Conservation (phyloP, 208 protist species). For the Spironucleus salmonicida region DNA sequence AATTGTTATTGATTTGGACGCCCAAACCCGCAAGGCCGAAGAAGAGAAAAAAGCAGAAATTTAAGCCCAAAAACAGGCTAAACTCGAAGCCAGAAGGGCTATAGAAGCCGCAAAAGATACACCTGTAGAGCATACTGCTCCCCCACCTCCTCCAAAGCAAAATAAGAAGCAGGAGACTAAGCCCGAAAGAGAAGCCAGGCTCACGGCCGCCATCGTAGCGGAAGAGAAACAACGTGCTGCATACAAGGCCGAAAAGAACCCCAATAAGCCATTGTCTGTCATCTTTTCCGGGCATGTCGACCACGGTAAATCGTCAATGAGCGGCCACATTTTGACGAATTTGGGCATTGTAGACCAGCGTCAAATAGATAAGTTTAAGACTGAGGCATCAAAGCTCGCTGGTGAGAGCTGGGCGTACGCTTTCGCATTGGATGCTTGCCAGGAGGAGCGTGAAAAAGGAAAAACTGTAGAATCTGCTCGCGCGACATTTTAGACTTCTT, state of each 20-base stretch:
- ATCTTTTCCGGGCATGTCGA: constrained; percentile 38
- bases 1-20: too few species aligned
- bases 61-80: too few species aligned
- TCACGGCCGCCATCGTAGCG: too few species aligned
- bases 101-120: too few species aligned
- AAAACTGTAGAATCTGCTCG: constrained; percentile 35
- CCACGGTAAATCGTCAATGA: constrained; percentile 37
- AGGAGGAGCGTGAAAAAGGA: constrained; percentile 35
- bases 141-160: too few species aligned
- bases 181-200: too few species aligned
- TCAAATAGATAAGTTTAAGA: constrained; percentile 31
- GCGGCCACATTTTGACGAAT: constrained; percentile 28
- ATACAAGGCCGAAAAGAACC: background rate
- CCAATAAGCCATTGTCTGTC: constrained; percentile 16
- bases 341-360: constrained; percentile 24
- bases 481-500: constrained; percentile 26
- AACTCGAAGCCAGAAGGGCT: too few species aligned
- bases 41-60: too few species aligned
- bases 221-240: too few species aligned
- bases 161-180: too few species aligned
- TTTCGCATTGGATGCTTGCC: constrained; percentile 32
- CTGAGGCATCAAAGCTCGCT: background rate
- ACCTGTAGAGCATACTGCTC: too few species aligned
- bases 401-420: constrained; percentile 34
- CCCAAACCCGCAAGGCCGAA: too few species aligned